Conservation (phyloP, 177 flowering plant genomes). For the Vitis hybrid region DNA sequence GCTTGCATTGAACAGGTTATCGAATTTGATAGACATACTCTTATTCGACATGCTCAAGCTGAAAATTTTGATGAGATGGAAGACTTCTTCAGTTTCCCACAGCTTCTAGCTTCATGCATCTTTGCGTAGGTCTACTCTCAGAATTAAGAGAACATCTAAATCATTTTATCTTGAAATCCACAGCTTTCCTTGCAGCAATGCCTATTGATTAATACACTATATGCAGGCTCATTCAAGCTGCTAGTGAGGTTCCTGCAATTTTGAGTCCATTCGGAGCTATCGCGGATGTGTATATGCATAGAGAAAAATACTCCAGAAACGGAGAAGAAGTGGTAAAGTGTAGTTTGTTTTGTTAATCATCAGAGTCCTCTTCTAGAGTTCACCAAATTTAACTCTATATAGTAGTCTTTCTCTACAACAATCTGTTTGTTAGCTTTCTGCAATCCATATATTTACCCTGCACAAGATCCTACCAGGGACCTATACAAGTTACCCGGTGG, state of each 20-base stretch:
- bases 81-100: slow-evolving; percentile 26
- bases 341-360: too few relatives aligned
- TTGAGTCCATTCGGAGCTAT: slow-evolving; percentile 29
- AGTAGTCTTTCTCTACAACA: too few relatives aligned
- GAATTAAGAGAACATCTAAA: too few relatives aligned
- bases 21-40: slow-evolving; percentile 23
- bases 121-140: slow-evolving; percentile 20
- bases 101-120: slow-evolving; percentile 28
- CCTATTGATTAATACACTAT: too few relatives aligned
- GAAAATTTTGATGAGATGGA: slow-evolving; percentile 35
- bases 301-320: slow-evolving; percentile 24
- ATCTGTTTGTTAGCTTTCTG: too few relatives aligned
- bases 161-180: too few relatives aligned
- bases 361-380: too few relatives aligned
- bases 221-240: slow-evolving; percentile 30
- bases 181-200: too few relatives aligned
- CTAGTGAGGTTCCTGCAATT: slow-evolving; percentile 22
- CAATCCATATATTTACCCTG: too few relatives aligned
- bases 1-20: slow-evolving; percentile 11
- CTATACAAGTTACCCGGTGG: slow-evolving; percentile 21
- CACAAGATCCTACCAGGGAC: slow-evolving; percentile 9
- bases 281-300: slow-evolving; percentile 11
- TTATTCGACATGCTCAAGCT: slow-evolving; percentile 29
- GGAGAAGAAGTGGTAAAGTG: slow-evolving; percentile 25
- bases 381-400: too few relatives aligned